A percentile compares a stretch with the other conserved stretches of the same genome.
These are phyloP conservation scores for Botrytis porri DNA, from an alignment of 2,329 filamentous ascomycete species.

Conservation along the genomic window DNA sequence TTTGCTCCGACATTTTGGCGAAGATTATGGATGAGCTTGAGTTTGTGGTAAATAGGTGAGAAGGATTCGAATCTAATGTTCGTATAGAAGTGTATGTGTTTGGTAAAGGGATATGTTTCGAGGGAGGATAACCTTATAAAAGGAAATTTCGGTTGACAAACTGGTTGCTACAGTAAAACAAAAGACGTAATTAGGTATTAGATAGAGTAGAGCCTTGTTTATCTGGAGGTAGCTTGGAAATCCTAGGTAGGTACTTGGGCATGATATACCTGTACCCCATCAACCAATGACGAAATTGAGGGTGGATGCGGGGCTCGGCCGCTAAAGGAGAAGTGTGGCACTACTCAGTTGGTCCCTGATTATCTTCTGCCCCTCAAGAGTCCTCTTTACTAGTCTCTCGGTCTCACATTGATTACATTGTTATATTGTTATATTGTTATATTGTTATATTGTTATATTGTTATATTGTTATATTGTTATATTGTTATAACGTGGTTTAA, in stretches of 20 bases:
- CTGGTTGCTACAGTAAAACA: neutral
- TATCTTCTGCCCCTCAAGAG: neutral
- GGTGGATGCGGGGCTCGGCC: slow-evolving; percentile 1
- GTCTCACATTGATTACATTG: neutral
- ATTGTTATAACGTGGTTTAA: too few relatives aligned
- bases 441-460: too few relatives aligned
- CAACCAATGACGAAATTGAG: slow-evolving; percentile 1
- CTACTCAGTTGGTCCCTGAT: neutral
- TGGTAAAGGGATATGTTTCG: too few relatives aligned
- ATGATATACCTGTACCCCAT: neutral
- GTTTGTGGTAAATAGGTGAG: neutral
- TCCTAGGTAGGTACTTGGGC: neutral
- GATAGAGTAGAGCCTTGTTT: neutral
- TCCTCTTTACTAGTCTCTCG: too few relatives aligned
- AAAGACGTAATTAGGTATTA: too few relatives aligned
- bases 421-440: too few relatives aligned
- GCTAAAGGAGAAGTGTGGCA: neutral
- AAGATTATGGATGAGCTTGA: neutral
- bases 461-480: too few relatives aligned
- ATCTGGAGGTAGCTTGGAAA: neutral
- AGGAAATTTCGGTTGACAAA: neutral
- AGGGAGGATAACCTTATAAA: neutral
- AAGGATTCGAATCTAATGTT: neutral
- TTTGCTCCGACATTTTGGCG: slow-evolving; percentile 26
- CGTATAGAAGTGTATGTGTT: neutral